Conservation (phyloP, 2,329 filamentous ascomycete species). For the Aureobasidium melanogenum region DNA sequence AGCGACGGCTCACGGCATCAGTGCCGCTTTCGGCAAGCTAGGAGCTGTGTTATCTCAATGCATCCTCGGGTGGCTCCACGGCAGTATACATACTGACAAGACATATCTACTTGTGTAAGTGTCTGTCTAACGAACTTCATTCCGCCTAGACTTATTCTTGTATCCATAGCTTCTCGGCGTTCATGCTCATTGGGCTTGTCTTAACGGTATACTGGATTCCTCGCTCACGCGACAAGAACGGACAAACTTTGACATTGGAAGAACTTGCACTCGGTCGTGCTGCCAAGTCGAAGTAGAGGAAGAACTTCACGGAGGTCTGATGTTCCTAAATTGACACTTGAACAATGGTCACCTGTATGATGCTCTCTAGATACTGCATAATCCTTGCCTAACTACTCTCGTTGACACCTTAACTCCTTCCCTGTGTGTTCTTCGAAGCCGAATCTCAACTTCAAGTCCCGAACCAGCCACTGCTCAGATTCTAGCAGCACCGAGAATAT, state of each 20-base stretch:
- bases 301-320: not conserved
- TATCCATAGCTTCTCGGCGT: not conserved
- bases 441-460: too few relatives aligned
- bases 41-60: slow-evolving; percentile 40
- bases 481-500: not conserved
- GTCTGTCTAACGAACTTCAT: not conserved
- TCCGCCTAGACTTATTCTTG: not conserved
- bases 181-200: not conserved
- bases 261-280: not conserved
- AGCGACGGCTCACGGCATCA: slow-evolving; percentile 45
- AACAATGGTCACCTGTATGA: not conserved
- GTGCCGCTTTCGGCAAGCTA: slow-evolving; percentile 45
- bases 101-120: not conserved
- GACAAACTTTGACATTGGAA: not conserved
- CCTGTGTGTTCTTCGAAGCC: too few relatives aligned
- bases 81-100: not conserved
- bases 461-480: not conserved
- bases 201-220: slow-evolving; percentile 4
- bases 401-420: not conserved
- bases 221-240: not conserved
- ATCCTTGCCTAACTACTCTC: too few relatives aligned
- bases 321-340: not conserved
- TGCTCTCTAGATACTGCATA: not conserved
- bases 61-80: slow-evolving; percentile 21
- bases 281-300: not conserved